Percentiles rank a stretch among this genome's conserved stretches.
These are phyloP conservation scores for Pisolithus sp. DNA, from an alignment of 768 basidiomycete genomes.

Conservation along the genomic window DNA sequence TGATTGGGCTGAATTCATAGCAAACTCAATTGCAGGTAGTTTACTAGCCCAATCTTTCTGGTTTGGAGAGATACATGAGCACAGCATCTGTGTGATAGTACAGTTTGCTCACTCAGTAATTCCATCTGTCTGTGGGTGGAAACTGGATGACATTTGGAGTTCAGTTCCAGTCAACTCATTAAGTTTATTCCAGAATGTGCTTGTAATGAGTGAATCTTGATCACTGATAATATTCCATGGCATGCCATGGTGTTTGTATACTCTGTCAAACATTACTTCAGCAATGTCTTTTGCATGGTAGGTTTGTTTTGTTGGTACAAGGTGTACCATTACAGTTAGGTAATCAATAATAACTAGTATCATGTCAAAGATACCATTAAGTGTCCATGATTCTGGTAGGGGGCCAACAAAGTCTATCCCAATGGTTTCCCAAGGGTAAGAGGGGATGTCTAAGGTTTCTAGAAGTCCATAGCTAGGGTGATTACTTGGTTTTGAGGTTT, in stretches of 20 bases:
- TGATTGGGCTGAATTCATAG: constrained; percentile 29
- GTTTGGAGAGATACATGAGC: constrained; percentile 14
- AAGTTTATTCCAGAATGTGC: constrained; percentile 24
- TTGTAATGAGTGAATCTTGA: constrained; percentile 26
- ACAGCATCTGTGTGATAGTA: constrained; percentile 27
- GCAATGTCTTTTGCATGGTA: constrained; percentile 21
- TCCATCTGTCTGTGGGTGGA: constrained; percentile 36
- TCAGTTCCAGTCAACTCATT: constrained; percentile 12
- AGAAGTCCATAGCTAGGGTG: constrained; percentile 22
- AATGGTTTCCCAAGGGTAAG: constrained; percentile 22
- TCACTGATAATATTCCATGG: constrained; percentile 23
- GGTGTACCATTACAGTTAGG: constrained; percentile 16
- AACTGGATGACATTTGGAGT: constrained; percentile 12
- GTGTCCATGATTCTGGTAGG: constrained; percentile 13
- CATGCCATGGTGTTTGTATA: constrained; percentile 28
- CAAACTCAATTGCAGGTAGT: constrained; percentile 32
- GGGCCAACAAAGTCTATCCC: constrained; percentile 23
- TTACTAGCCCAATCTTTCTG: constrained; percentile 26
- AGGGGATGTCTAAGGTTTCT: constrained; percentile 21
- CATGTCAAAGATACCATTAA: constrained; percentile 19
- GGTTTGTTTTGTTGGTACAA: constrained; percentile 14
- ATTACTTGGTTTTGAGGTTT: constrained; percentile 17
- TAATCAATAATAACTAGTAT: constrained; percentile 26
- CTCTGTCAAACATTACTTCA: constrained; percentile 17
- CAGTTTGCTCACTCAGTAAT: constrained; percentile 28